Base-by-base conservation (phyloP, 495 filamentous ascomycete species). In the Glonium stellatum region DNA sequence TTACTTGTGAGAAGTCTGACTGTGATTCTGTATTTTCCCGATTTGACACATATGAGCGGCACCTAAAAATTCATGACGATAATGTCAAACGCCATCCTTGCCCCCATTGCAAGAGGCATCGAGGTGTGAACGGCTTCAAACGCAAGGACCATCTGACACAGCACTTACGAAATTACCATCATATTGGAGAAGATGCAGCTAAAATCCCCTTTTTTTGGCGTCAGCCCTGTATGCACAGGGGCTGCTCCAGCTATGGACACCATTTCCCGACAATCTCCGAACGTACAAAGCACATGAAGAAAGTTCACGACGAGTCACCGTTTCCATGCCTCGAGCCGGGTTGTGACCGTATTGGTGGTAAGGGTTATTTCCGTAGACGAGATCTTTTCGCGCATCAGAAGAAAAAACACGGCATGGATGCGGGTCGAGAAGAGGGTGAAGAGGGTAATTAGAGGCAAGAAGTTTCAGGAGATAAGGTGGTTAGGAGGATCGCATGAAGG, bases 111-210 rank as follows among this genome's bases (percentile, higher is more conserved):
- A 71, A 61, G 42, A 70, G 54, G 47, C 60, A 74, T 58, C 68
- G 68, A 35, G 74, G 70, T 25, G 66, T 56, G n/a, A 57, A 74
- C 15, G 70, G 65, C 15, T 76, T 77, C 55, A 67, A 63, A 21
- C 70, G 73, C 21, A 67, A 58, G 21, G 72, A 77, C 59, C 70
- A 77, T 54, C 63, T 75, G 5, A 53, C 60, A 12, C 71, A 76
- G 35, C 75, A 76, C 60, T 59, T 77, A 37, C 52, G 52, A 0
- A 66, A 66, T 4, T 77, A 73, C 44, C 75, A 77, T 55, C 65
- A 72, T 46, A 66, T 71, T 8, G 19, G 44, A 9, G 58, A 58
- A 52, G 50, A 60, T 19, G 19, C 1, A 31, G 27, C 27, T 31
- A 31, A 6, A 31, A 47, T 22, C 27, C 1, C 34, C 3, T 19